Percentiles rank a stretch among this genome's conserved stretches.
These are phyloP conservation scores for Aspergillus panamensis DNA, from an alignment of 495 filamentous ascomycete genomes.

Conservation along the genomic window DNA sequence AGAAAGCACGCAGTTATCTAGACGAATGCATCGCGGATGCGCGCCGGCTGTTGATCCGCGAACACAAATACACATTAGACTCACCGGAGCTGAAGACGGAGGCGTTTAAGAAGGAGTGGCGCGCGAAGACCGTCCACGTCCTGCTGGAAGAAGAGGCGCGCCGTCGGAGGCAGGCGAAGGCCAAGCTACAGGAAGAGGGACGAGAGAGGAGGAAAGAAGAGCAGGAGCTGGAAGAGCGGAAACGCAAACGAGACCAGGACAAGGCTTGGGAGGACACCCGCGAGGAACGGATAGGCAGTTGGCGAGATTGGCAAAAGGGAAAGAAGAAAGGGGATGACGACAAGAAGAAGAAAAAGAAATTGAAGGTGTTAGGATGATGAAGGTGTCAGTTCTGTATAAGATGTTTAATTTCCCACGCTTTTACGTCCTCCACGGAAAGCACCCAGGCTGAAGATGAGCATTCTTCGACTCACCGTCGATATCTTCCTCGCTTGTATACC, in stretches of 20 bases:
- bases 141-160: slow-evolving; percentile 90
- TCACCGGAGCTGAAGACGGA: slow-evolving; percentile 74
- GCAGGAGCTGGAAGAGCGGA: slow-evolving; percentile 79
- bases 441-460: neutral
- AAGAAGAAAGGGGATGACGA: slow-evolving; percentile 46
- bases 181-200: slow-evolving; percentile 94
- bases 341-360: slow-evolving; percentile 87
- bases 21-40: slow-evolving; percentile 97
- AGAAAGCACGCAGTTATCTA: slow-evolving; percentile 78
- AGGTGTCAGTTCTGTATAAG: neutral
- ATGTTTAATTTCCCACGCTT: neutral
- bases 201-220: slow-evolving; percentile 83
- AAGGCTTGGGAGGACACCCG: slow-evolving; percentile 90
- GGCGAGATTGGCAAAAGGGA: slow-evolving; percentile 85
- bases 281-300: slow-evolving; percentile 88
- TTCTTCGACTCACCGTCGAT: neutral
- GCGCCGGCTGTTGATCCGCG: slow-evolving; percentile 87
- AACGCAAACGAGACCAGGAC: slow-evolving; percentile 90
- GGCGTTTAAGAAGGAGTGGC: slow-evolving; percentile 80
- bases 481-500: no score
- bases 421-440: neutral
- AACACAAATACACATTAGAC: slow-evolving; percentile 89
- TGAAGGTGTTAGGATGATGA: slow-evolving; percentile 68
- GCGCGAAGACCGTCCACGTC: slow-evolving; percentile 85
- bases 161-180: slow-evolving; percentile 80